A percentile compares a stretch with the other conserved stretches of the same genome.
Conservation (phyloP, 345 rosid species). For the Conringia planisiliqua region DNA sequence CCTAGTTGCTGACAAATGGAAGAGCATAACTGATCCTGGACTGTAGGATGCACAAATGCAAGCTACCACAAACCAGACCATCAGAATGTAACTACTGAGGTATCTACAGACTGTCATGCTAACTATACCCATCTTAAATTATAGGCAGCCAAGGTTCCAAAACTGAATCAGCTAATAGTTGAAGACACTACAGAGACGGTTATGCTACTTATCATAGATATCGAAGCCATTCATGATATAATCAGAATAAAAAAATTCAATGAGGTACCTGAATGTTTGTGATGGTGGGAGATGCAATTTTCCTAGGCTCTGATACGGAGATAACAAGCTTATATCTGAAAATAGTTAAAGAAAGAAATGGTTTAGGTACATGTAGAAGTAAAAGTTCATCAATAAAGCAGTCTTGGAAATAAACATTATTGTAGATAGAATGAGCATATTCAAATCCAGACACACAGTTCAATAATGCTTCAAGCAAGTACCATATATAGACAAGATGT, state of each 20-base stretch:
- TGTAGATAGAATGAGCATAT: background rate
- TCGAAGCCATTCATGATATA: background rate
- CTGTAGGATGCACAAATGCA: background rate
- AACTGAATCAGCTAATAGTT: constrained; percentile 13
- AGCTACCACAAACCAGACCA: constrained; percentile 6
- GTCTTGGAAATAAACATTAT: background rate
- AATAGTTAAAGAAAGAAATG: constrained; percentile 16
- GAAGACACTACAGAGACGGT: background rate
- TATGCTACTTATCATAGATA: background rate
- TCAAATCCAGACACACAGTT: background rate
- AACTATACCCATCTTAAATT: constrained; percentile 7
- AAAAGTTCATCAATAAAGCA: background rate
- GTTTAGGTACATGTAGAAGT: background rate
- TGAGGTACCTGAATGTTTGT: constrained; percentile 78
- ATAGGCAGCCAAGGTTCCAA: constrained; percentile 5
- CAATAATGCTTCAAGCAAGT: background rate
- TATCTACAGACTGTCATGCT: constrained; percentile 6
- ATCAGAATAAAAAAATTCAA: background rate
- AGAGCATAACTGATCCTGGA: background rate
- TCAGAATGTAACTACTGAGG: background rate
- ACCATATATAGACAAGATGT: background rate
- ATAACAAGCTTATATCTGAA: constrained; percentile 88
- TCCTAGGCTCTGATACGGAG: constrained; percentile 76
- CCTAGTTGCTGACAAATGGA: background rate
- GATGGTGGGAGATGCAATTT: constrained; percentile 69